Base-by-base conservation (phyloP, 495 filamentous ascomycete species). In the Aspergillus conjunctus region DNA sequence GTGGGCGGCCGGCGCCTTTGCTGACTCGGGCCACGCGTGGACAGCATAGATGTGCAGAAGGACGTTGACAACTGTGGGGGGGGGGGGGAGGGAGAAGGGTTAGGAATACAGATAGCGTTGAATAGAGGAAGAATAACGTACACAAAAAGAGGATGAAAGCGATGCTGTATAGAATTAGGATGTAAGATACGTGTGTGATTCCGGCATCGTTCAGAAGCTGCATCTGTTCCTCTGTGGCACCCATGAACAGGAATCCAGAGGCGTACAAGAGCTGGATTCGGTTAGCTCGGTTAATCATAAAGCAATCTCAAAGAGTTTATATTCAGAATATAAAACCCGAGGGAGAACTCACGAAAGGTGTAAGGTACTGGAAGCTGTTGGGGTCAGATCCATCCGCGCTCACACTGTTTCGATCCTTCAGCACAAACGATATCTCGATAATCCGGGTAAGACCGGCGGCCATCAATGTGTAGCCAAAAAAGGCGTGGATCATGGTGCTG, bases 391-490 rank as follows among this genome's bases (percentile, higher is more conserved):
- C 85, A 63, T 86, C 83, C 58, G 67, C 67, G 26, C 79, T 80
- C 5, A 89, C 59, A 11, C 85, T 79, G 41, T 80, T 72, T 60
- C 81, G 80, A 72, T 98, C 94, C 60, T 74, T 83, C 60, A 97
- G 77, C 1, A 98, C 84, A 64, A 98, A 96, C 0, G 90, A 83
- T 66, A 98, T 88, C 77, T 98, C 94, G 54, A 98, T 90, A 53
- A 97, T 89, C 49, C 94, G 83, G 0, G 89, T 85, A 15, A 89
- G 33, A 20, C 92, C 94, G 9, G 91, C 93, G 0, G 85, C 89
- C 93, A 98, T 98, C 41, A 98, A 82, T 0, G 90, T 97, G 67
- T 96, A 98, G 8, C 94, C 94, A 66, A 98, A 98, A 54, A 96
- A 79, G n/a, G 82, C 79, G 73, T 98, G 95, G 6, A 96, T 87